phyloP scores from a whole-genome alignment of 2,329 filamentous ascomycete genomes.

The Trichophyton benhamiae region DNA sequence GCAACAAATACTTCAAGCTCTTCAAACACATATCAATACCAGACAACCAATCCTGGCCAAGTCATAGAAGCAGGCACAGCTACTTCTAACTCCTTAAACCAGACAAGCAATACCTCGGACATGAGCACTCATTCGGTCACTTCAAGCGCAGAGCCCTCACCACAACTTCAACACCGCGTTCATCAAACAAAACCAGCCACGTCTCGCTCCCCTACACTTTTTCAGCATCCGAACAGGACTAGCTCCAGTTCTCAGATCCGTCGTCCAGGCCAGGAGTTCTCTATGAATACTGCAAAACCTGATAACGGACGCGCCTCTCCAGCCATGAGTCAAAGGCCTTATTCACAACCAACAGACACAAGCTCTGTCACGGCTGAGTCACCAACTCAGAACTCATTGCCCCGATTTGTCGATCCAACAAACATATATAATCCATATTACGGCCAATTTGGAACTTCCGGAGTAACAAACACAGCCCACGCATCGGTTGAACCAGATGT shows the following conservation, averaged over 20 bases:
- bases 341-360: neutral
- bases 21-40: neutral
- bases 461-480: neutral
- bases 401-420: slow-evolving; percentile 41
- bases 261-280: neutral
- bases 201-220: slow-evolving; percentile 4
- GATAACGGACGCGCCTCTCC: neutral
- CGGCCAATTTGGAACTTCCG: slow-evolving; percentile 31
- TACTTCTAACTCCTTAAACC: neutral
- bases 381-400: slow-evolving; percentile 11
- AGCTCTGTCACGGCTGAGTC: neutral
- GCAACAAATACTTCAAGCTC: neutral
- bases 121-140: neutral
- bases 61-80: neutral
- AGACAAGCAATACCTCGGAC: neutral
- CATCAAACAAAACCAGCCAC: neutral
- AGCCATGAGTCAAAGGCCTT: neutral
- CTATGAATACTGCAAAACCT: neutral
- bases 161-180: neutral
- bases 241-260: neutral
- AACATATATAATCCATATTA: slow-evolving; percentile 44
- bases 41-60: neutral
- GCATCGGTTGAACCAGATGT: neutral
- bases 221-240: neutral
- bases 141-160: neutral